Percentiles rank a stretch among this genome's conserved stretches.
Conservation (phyloP, 306 rosid species). For the Cucumis hystrix region DNA sequence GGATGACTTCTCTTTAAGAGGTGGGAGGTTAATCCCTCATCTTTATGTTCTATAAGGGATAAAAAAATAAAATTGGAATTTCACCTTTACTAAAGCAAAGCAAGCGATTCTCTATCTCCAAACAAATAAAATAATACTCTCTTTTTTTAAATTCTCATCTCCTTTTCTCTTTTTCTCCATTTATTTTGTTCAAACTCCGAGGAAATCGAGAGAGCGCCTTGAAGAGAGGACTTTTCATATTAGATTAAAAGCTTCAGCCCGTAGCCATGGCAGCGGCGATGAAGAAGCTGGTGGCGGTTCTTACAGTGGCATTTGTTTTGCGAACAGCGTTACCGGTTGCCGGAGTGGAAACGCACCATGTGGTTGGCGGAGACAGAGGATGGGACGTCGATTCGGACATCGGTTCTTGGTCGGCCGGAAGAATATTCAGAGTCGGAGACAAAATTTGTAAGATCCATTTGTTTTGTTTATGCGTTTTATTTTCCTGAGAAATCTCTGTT, state of each 20-base stretch:
- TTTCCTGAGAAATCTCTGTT: neutral
- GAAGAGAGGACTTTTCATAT: neutral
- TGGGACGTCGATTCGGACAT: slow-evolving; percentile 61
- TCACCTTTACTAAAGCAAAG: neutral
- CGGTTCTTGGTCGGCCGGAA: slow-evolving; percentile 48
- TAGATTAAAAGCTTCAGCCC: neutral
- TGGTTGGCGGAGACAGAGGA: slow-evolving; percentile 76
- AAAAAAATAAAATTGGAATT: no score
- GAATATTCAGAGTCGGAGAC: slow-evolving; percentile 57
- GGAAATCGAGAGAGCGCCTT: neutral
- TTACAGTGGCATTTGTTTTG: neutral
- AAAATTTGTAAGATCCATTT: slow-evolving; percentile 41
- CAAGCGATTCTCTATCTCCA: neutral
- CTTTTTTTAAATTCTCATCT: neutral
- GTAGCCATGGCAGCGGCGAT: neutral
- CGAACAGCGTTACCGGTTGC: neutral
- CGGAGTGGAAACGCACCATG: slow-evolving; percentile 44
- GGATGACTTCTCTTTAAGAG: no score
- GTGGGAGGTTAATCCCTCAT: no score
- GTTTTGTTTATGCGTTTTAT: neutral
- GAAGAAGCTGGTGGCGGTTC: neutral
- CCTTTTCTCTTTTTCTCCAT: neutral
- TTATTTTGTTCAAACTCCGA: neutral
- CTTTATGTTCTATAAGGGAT: no score
- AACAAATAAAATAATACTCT: neutral